Evolutionary conservation across 78 protist genomes (phyloP).

Genomic region (Dictyostelium brefeldianum): DNA sequence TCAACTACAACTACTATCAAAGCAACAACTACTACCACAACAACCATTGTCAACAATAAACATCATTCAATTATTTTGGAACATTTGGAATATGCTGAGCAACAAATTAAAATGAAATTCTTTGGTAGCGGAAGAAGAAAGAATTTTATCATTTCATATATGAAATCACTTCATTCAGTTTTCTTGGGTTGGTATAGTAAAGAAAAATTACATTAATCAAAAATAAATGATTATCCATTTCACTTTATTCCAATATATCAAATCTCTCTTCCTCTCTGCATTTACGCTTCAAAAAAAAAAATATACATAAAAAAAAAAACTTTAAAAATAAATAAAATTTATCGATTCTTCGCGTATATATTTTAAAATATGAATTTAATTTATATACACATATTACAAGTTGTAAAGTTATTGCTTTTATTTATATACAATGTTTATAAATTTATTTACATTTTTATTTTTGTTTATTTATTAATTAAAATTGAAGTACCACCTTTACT

Average conservation of each 20-base stretch:
- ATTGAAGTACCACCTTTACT: slow-evolving; percentile 48
- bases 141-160: slow-evolving; percentile 57
- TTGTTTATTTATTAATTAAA: slow-evolving; percentile 44
- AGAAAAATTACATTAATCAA: slow-evolving; percentile 2
- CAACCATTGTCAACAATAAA: neutral
- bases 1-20: neutral
- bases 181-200: slow-evolving; percentile 53
- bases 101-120: slow-evolving; percentile 56
- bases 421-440: too few relatives aligned
- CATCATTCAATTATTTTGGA: slow-evolving; percentile 59
- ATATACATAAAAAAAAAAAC: too few relatives aligned
- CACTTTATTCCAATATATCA: too few relatives aligned
- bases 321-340: too few relatives aligned
- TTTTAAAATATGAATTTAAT: too few relatives aligned
- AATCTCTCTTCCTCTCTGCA: too few relatives aligned
- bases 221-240: too few relatives aligned
- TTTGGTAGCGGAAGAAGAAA: slow-evolving; percentile 50
- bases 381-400: too few relatives aligned
- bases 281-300: too few relatives aligned
- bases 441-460: too few relatives aligned
- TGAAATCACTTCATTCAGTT: slow-evolving; percentile 18
- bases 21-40: neutral
- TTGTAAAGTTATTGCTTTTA: too few relatives aligned
- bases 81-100: slow-evolving; percentile 60
- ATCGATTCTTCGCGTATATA: too few relatives aligned